These are phyloP conservation scores for Serpula lacrymans DNA, from an alignment of 768 basidiomycete genomes.

Conservation along the genomic window DNA sequence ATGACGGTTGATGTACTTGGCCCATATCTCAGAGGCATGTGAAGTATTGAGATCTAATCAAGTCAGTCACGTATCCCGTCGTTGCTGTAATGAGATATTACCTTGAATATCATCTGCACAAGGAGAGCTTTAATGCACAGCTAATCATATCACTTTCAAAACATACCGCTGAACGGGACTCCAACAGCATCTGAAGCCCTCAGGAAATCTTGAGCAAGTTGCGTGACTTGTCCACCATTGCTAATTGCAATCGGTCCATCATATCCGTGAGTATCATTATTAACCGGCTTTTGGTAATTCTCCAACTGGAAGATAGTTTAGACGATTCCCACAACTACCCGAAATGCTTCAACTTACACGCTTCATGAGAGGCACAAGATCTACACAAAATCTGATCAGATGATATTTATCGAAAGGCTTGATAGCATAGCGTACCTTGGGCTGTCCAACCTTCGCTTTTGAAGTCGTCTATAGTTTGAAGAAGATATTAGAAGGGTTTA, in stretches of 20 bases:
- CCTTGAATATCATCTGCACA: conserved; percentile 61
- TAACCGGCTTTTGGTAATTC: conserved; percentile 72
- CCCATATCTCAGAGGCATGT: conserved; percentile 70
- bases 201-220: conserved; percentile 67
- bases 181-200: conserved; percentile 59
- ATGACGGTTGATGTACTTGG: conserved; percentile 73
- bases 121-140: background rate
- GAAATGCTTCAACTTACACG: conserved; percentile 33
- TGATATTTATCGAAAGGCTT: background rate
- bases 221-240: conserved; percentile 62
- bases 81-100: conserved; percentile 7
- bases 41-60: conserved; percentile 51
- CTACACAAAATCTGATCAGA: conserved; percentile 27
- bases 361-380: conserved; percentile 71
- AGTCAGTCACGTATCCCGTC: conserved; percentile 1
- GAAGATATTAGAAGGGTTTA: background rate
- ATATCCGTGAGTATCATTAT: conserved; percentile 67
- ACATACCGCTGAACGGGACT: conserved; percentile 61
- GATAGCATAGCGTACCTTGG: conserved; percentile 38
- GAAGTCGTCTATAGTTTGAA: conserved; percentile 56
- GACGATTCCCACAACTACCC: background rate
- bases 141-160: background rate
- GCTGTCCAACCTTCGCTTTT: conserved; percentile 68
- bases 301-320: conserved; percentile 43
- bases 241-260: conserved; percentile 73